Evolutionary conservation across 306 rosid genomes (phyloP).

Genomic region (Alnus glutinosa): DNA sequence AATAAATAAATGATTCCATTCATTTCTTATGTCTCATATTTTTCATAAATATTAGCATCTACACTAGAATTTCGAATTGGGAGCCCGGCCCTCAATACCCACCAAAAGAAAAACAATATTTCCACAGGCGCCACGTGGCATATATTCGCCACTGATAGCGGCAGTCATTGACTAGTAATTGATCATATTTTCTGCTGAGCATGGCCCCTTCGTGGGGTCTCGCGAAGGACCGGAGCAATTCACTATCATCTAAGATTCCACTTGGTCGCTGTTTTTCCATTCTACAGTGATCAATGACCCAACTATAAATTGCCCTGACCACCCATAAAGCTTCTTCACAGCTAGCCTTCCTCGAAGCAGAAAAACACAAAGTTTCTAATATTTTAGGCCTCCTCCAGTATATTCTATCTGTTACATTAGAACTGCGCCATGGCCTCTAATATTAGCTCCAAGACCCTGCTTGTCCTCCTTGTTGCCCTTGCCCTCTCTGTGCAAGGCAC

Average conservation of each 20-base stretch:
- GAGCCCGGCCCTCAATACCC: background rate
- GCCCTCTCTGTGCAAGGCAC: constrained; percentile 46
- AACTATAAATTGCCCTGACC: constrained; percentile 26
- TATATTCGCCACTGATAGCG: constrained; percentile 48
- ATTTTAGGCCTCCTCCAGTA: constrained; percentile 5
- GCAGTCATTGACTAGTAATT: constrained; percentile 18
- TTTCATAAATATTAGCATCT: background rate
- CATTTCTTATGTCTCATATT: too few species aligned
- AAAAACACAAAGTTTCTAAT: background rate
- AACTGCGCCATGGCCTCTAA: constrained; percentile 43
- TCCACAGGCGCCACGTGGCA: background rate
- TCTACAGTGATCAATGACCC: constrained; percentile 6
- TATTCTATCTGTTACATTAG: background rate
- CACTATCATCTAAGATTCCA: constrained; percentile 13
- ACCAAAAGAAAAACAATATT: background rate
- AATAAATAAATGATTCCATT: too few species aligned
- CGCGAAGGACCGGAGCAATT: background rate
- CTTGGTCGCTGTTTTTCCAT: background rate
- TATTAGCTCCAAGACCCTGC: constrained; percentile 39
- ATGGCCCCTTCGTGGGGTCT: background rate
- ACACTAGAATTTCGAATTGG: background rate
- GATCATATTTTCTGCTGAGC: too few species aligned
- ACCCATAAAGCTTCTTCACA: constrained; percentile 18
- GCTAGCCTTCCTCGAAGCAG: constrained; percentile 18
- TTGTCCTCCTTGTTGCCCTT: constrained; percentile 35